Evolutionary conservation across 352 stramenopile genomes (phyloP), one percentile per base, ranked within the genome.

Genomic region (Pythium rishiriense): DNA sequence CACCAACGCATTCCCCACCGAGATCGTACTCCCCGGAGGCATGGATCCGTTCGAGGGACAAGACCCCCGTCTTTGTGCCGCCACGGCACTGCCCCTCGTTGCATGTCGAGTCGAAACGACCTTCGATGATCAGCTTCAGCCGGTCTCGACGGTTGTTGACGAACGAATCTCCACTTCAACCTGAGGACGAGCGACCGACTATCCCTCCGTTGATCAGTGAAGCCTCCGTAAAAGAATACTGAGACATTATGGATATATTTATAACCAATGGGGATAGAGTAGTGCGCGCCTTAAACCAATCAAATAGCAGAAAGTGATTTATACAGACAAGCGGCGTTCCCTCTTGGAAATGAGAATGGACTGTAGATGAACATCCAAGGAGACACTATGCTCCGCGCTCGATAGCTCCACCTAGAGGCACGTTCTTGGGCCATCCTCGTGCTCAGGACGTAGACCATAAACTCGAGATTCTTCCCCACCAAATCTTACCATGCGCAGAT

Each of bases 1-100:
- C 58, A 76, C 78, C n/a, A 72, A 86, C 49, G 54, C 67, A 45
- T 88, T 92, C 60, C 83, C 83, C 0, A 21, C 21, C 17, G 54
- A 79, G 10, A 87, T 92, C 41, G 69, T 73, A 31, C 72, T 90
- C 28, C 81, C 81, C 28, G 83, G 81, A n/a, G 74, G 51, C 11
- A 76, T 79, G 58, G 71, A 88, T 47, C 76, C 75, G 0, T 62
- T 83, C 24, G 62, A 69, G 5, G 65, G 53, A 9, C 63, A 60
- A 12, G 43, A 29, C 29, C 43, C 39, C 11, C 19, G 35, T 55
- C 52, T 64, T 35, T 37, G 8, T 10, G 43, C 55, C 22, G 15
- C 21, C 5, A 37, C 22, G 10, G 9, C 42, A 22, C 25, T 72
- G 7, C 28, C 26, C 14, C 22, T 67, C 52, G 31, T 33, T 15